Conservation (phyloP, 257 asterid genomes). For the Solanum rostratum region DNA sequence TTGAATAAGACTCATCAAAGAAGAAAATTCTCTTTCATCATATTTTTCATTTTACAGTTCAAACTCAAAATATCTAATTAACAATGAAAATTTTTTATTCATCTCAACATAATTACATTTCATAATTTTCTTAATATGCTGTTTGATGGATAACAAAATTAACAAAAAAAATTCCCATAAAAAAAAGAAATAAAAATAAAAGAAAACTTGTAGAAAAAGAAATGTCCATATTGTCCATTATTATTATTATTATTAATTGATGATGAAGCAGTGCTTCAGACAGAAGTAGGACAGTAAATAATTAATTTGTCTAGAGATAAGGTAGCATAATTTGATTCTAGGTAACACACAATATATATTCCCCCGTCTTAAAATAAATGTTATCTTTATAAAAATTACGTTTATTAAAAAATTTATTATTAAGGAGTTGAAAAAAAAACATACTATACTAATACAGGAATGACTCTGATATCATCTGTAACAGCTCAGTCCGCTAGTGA, state of each 20-base stretch:
- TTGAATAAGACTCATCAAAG: background rate
- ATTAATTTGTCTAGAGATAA: background rate
- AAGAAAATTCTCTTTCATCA: background rate
- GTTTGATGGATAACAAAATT: background rate
- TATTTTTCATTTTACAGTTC: background rate
- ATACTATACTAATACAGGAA: too few relatives aligned
- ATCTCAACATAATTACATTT: background rate
- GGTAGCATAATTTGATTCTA: background rate
- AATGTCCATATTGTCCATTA: background rate
- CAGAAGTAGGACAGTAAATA: background rate
- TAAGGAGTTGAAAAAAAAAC: too few relatives aligned
- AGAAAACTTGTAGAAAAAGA: conserved; percentile 8
- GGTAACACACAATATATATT: background rate
- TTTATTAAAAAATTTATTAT: background rate
- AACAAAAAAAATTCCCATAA: background rate
- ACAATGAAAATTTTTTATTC: background rate
- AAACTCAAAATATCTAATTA: too few relatives aligned
- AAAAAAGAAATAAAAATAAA: background rate
- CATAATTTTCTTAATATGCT: background rate
- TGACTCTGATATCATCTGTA: too few relatives aligned
- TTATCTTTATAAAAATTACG: accelerated
- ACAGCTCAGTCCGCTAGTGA: too few relatives aligned
- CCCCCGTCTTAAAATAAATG: background rate
- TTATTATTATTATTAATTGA: background rate
- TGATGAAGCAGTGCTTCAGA: background rate